Evolutionary conservation across 768 basidiomycete species (phyloP), one percentile per base, ranked within the genome.

Genomic region (Asterophora lycoperdoides): DNA sequence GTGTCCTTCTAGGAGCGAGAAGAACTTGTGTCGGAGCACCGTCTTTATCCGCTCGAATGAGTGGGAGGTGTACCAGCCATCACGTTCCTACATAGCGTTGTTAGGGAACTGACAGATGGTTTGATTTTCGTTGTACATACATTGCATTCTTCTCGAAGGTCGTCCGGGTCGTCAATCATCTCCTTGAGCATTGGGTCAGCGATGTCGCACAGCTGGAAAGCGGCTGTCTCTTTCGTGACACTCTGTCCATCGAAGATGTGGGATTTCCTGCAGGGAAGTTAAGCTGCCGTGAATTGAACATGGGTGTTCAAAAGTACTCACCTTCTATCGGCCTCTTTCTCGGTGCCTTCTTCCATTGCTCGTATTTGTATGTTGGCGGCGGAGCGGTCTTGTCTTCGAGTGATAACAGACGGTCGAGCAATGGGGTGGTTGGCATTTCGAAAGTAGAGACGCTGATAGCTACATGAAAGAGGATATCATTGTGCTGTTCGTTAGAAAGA

Each of bases 191-290:
- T 85, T 5, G 84, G 82, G 62, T 99, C 96, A 6, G 75, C 68
- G 55, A 99, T 88, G 64, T 99, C 96, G 64, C 89, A 89, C 5
- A 99, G 74, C 65, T 98, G 96, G 69, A 91, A 99, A 14, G 92
- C 89, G 1, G 92, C 93, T 0, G 90, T 87, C 64, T 95, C 89
- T 57, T 86, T 84, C 38, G 85, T 81, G 39, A 92, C 66, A 6
- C 79, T 79, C 49, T 80, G 63, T 0, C 95, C 96, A 63, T 99
- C 92, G 56, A 98, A 99, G 28, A 93, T 77, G 63, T 98, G 92
- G 0, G 86, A 86, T 57, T 72, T 75, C 53, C 83, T 83, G 48
- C 5, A n/a, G 2, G 17, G 54, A 23, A 48, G 44, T 17, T 15
- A 45, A 26, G 17, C 53, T 32, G 38, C 44, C 42, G 28, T 48